A percentile compares a stretch with the other conserved stretches of the same genome.
phyloP scores from a whole-genome alignment of 2,329 filamentous ascomycete genomes.

The Didymella pomorum region DNA sequence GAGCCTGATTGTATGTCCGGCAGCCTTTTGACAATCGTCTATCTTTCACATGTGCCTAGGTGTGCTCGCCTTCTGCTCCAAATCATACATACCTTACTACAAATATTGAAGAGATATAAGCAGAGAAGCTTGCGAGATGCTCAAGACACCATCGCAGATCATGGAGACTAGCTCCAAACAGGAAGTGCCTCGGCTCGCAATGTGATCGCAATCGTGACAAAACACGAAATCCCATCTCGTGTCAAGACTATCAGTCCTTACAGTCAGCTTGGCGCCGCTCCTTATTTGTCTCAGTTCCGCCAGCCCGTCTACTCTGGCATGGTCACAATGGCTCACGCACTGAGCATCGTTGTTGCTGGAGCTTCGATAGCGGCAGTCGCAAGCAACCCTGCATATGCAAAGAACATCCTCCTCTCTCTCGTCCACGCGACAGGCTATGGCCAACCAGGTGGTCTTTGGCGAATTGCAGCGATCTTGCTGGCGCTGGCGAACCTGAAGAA shows the following conservation, averaged over 20 bases:
- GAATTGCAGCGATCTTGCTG: slow-evolving; percentile 44
- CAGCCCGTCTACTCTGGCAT: too few species aligned
- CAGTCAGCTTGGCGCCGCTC: slow-evolving; percentile 5
- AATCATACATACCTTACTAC: too few species aligned
- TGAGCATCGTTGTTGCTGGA: slow-evolving; percentile 32
- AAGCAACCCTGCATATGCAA: slow-evolving; percentile 12
- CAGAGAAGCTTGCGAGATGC: slow-evolving; percentile 12
- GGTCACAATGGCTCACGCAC: slow-evolving; percentile 30
- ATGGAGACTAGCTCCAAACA: background rate
- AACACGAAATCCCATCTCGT: background rate
- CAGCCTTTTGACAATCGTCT: background rate
- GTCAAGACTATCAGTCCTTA: background rate
- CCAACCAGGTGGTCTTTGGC: slow-evolving; percentile 47
- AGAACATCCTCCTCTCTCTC: slow-evolving; percentile 9
- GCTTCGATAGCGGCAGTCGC: slow-evolving; percentile 23
- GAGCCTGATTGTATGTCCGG: too few species aligned
- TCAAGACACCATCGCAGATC: background rate
- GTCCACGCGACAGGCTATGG: slow-evolving; percentile 34
- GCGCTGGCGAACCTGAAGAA: slow-evolving; percentile 72
- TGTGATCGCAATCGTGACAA: slow-evolving; percentile 2
- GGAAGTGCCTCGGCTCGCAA: slow-evolving; percentile 14
- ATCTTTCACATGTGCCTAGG: background rate
- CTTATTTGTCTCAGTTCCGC: too few species aligned
- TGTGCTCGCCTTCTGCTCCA: too few species aligned
- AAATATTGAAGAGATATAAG: background rate